phyloP scores from a whole-genome alignment of 177 flowering plant genomes.

The Tripterygium wilfordii region DNA sequence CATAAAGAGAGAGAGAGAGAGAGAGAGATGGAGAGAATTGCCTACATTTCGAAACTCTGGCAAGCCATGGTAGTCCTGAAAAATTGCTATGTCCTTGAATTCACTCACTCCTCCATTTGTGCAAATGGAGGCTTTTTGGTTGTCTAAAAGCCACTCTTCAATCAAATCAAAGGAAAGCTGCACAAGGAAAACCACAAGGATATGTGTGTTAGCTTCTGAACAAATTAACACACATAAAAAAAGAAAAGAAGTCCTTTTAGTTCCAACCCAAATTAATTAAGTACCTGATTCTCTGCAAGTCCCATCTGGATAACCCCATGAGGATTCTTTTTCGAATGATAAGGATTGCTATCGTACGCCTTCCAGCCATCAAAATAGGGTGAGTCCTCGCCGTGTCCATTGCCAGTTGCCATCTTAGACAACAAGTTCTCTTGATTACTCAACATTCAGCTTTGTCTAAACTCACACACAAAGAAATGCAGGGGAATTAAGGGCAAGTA shows the following conservation, averaged over 20 bases:
- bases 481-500: too few species aligned
- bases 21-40: not conserved
- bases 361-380: slow-evolving; percentile 93
- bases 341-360: slow-evolving; percentile 76
- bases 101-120: slow-evolving; percentile 43
- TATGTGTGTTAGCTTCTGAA: not conserved
- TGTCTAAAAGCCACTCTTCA: slow-evolving; percentile 58
- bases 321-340: slow-evolving; percentile 51
- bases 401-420: slow-evolving; percentile 61
- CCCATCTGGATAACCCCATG: slow-evolving; percentile 91
- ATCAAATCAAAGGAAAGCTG: slow-evolving; percentile 72
- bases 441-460: too few species aligned
- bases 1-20: too few species aligned
- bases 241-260: too few species aligned
- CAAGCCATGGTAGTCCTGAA: slow-evolving; percentile 88
- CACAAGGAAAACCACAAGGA: slow-evolving; percentile 2
- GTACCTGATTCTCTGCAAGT: slow-evolving; percentile 88
- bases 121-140: slow-evolving; percentile 75
- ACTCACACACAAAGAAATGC: too few species aligned
- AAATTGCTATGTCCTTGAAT: slow-evolving; percentile 64
- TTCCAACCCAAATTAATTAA: not conserved
- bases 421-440: slow-evolving; percentile 30
- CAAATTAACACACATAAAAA: too few species aligned
- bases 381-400: slow-evolving; percentile 79
- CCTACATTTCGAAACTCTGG: slow-evolving; percentile 66